These are phyloP conservation scores for Euphorbia corollata DNA, from an alignment of 441 rosid genomes.

Conservation along the genomic window DNA sequence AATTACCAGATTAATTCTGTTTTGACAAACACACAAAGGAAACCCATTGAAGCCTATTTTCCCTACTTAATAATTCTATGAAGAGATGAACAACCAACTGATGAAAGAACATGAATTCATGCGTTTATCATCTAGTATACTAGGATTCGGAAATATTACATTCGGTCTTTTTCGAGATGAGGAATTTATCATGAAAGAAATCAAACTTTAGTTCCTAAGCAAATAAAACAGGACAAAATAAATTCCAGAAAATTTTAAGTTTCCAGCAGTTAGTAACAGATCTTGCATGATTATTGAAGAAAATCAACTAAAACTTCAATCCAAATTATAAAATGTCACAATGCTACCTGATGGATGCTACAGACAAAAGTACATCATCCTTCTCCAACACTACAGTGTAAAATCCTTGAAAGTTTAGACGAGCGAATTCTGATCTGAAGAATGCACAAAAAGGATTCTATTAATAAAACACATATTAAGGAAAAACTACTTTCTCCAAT, in stretches of 20 bases:
- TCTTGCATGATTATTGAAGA: background rate
- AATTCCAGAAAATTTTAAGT: background rate
- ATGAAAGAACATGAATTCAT: no score
- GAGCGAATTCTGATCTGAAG: constrained; percentile 76
- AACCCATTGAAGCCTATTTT: no score
- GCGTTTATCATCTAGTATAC: background rate
- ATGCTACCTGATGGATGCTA: constrained; percentile 81
- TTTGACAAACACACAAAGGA: no score
- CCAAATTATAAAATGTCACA: constrained; percentile 12
- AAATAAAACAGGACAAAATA: constrained; percentile 1
- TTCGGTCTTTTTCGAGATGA: constrained; percentile 2
- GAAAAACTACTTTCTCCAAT: background rate
- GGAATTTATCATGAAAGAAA: background rate
- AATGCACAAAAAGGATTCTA: constrained; percentile 21
- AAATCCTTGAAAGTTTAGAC: constrained; percentile 77
- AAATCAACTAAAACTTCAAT: background rate
- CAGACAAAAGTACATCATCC: constrained; percentile 77
- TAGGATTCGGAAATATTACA: background rate
- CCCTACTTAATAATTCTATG: no score
- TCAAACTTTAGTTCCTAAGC: background rate
- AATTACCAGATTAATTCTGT: no score
- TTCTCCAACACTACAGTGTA: constrained; percentile 81
- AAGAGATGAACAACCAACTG: no score
- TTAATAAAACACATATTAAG: background rate
- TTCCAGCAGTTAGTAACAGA: background rate